Base-by-base conservation (phyloP, 257 asterid species). In the Primulina huaijiensis region DNA sequence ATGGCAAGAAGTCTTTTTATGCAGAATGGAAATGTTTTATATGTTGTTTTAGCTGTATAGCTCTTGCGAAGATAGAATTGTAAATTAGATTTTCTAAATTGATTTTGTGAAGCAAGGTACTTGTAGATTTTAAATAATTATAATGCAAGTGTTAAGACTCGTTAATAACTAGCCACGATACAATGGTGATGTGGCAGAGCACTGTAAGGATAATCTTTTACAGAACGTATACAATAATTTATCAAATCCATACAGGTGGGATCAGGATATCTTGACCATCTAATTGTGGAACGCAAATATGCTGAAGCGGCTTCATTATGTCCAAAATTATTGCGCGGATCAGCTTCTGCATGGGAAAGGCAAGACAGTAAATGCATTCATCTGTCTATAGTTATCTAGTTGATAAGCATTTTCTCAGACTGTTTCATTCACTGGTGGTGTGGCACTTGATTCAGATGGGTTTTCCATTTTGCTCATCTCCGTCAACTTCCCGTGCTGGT, bases 301-400 rank as follows among this genome's bases (percentile, higher is more conserved):
- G 90, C 92, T 4, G 97, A 91, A 86, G 99, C 96, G 34, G 99
- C 99, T 73, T 88, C 96, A 46, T 79, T 85, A 69, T 94, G 99
- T 82, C 97, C 98, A 73, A 89, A 94, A 82, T 73, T 94, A 83
- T 83, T 94, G 78, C 83, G 88, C 62, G 93, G 98, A 78, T 94
- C 99, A 68, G 85, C 95, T 81, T 85, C 99, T 60, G 97, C 97
- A 67, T 94, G 99, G 99, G 99, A 94, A 85, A 91, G 99, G 99
- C 91, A 80, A 62, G 63, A 14, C 37, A 37, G 38, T 75, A 46
- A 55, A 46, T 73, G 19, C 57, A 43, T 67, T 60, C 73, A 21
- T 30, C 43, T 27, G 29, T 56, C 29, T 61, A 58, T 19, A 27
- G 37, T 27, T 71, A 33, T 29, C 56, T 72, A 66, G 72, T 63